Evolutionary conservation across 768 basidiomycete species (phyloP).

Genomic region (Russula lepida): DNA sequence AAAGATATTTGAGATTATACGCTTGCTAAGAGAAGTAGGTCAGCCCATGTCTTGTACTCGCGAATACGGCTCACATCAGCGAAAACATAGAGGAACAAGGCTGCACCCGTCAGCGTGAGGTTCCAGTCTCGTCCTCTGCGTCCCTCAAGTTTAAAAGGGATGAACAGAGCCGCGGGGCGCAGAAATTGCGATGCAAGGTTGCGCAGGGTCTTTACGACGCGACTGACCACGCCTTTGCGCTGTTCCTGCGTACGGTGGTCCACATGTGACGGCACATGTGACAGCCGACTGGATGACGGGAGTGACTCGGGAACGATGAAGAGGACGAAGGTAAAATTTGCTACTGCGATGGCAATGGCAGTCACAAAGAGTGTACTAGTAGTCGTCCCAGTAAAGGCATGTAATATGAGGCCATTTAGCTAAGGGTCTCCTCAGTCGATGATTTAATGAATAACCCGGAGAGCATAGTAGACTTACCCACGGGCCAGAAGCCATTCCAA

Average conservation of each 20-base stretch:
- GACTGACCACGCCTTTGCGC: neutral
- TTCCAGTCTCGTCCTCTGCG: conserved; percentile 20
- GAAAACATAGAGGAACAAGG: conserved; percentile 19
- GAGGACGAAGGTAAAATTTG: conserved; percentile 15
- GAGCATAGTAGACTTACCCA: conserved; percentile 12
- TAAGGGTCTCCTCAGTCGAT: neutral
- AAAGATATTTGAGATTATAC: conserved; percentile 22
- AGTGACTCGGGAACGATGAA: conserved; percentile 22
- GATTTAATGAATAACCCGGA: neutral
- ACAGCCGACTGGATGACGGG: conserved; percentile 5
- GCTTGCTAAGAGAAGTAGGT: conserved; percentile 16
- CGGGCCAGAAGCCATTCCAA: conserved; percentile 20
- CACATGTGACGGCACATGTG: neutral
- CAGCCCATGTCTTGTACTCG: neutral
- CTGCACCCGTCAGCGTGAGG: conserved; percentile 18
- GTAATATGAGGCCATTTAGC: conserved; percentile 19
- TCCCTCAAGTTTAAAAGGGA: conserved; percentile 16
- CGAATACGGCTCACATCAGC: conserved; percentile 12
- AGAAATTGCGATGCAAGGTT: conserved; percentile 11
- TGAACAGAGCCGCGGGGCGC: conserved; percentile 16
- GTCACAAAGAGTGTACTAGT: conserved; percentile 13
- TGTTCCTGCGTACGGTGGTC: neutral
- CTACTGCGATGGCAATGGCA: conserved; percentile 16
- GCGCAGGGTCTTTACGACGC: neutral
- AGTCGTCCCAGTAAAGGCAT: conserved; percentile 2